Conservation (phyloP, 2,329 filamentous ascomycete species). For the Aspergillus neotritici region DNA sequence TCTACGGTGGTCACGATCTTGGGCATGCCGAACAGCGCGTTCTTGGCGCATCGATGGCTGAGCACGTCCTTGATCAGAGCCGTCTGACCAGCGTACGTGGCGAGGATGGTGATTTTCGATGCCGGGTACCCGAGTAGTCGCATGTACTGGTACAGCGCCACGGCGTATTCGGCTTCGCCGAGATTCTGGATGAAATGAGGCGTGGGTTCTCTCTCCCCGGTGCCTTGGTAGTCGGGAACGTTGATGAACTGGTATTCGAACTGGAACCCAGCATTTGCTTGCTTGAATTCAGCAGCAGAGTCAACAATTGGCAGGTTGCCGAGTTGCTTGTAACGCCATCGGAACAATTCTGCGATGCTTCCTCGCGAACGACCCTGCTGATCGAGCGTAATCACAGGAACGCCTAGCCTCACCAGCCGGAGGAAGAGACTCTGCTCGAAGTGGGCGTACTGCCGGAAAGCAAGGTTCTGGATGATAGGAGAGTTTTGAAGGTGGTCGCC, state of each 20-base stretch:
- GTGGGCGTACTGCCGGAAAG: conserved; percentile 91
- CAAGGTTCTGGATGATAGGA: conserved; percentile 87
- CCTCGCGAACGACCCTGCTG: conserved; percentile 88
- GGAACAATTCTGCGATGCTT: conserved; percentile 81
- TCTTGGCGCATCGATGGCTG: conserved; percentile 72
- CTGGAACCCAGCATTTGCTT: conserved; percentile 84
- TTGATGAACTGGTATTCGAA: conserved; percentile 97
- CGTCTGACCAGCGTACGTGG: conserved; percentile 88
- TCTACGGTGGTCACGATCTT: conserved; percentile 90
- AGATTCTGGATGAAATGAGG: conserved; percentile 96
- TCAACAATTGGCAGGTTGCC: conserved; percentile 73
- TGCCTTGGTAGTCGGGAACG: conserved; percentile 85
- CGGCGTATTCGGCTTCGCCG: conserved; percentile 93
- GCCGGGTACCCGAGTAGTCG: conserved; percentile 87
- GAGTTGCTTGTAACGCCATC: conserved; percentile 82
- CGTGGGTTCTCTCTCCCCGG: conserved; percentile 80
- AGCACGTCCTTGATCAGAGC: conserved; percentile 86
- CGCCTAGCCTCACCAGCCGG: conserved; percentile 80
- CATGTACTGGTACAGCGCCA: conserved; percentile 97
- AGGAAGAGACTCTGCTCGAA: conserved; percentile 94
- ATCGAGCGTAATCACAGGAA: conserved; percentile 85
- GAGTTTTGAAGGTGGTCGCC: conserved; percentile 97
- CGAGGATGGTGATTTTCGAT: conserved; percentile 75
- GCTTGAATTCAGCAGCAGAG: conserved; percentile 62
- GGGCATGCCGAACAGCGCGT: conserved; percentile 80